Evolutionary conservation across 441 rosid species (phyloP).

Genomic region (Adansonia grandidieri): DNA sequence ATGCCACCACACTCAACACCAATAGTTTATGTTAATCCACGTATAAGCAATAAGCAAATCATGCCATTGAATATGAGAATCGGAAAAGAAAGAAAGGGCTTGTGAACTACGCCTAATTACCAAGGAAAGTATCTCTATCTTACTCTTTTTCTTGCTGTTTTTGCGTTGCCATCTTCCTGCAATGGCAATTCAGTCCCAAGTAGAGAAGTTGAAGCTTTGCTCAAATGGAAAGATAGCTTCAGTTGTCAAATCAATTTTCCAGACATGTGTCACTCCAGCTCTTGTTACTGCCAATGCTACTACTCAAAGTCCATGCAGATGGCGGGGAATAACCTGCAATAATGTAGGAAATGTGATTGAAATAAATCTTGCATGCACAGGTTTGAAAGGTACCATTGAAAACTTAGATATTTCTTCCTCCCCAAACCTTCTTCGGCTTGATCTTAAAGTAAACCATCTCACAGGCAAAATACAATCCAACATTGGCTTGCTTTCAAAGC

Average conservation of each 20-base stretch:
- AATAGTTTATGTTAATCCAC: too few species aligned
- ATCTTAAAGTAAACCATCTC: background rate
- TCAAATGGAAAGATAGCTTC: slow-evolving; percentile 34
- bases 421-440: slow-evolving; percentile 8
- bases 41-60: background rate
- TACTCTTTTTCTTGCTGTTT: background rate
- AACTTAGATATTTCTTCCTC: background rate
- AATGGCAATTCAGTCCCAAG: background rate
- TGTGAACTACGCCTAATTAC: background rate
- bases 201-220: slow-evolving; percentile 35
- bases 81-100: background rate
- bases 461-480: background rate
- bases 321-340: slow-evolving; percentile 10
- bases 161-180: background rate
- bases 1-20: too few species aligned
- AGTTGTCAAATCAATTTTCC: slow-evolving; percentile 27
- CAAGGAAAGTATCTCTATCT: background rate
- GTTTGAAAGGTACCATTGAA: background rate
- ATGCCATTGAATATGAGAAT: background rate
- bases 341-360: background rate
- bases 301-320: slow-evolving; percentile 23
- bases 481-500: slow-evolving; percentile 7
- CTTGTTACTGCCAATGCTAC: slow-evolving; percentile 23
- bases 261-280: slow-evolving; percentile 29
- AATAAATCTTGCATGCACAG: background rate